phyloP scores from a whole-genome alignment of 371 early-diverging fungal species.

The Lichtheimia ornata region DNA sequence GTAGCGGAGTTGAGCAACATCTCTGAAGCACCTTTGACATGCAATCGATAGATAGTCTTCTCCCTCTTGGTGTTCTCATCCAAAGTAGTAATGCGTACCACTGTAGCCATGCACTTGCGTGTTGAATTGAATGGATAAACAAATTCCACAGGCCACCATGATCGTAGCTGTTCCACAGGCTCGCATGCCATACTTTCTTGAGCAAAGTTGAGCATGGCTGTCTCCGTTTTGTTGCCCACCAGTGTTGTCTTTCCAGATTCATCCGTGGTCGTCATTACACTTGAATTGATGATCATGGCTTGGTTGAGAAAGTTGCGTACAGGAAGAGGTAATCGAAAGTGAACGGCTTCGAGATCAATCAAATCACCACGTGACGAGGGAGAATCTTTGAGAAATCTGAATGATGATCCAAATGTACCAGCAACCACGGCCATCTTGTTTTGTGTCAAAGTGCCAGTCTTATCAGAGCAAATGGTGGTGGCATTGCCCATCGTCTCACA shows the following conservation, averaged over 20 bases:
- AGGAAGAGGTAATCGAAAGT: constrained; percentile 36
- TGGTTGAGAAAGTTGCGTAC: constrained; percentile 56
- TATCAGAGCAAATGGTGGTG: constrained; percentile 90
- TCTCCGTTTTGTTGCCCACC: constrained; percentile 85
- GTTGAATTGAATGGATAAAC: constrained; percentile 82
- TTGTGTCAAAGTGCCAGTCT: constrained; percentile 89
- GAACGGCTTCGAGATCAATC: constrained; percentile 34
- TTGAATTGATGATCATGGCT: constrained; percentile 78
- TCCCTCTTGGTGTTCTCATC: constrained; percentile 23
- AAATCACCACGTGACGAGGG: constrained; percentile 41
- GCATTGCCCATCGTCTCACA: constrained; percentile 96
- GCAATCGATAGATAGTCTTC: constrained; percentile 53
- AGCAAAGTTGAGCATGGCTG: constrained; percentile 74
- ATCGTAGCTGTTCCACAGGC: constrained; percentile 46
- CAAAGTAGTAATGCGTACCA: constrained; percentile 54
- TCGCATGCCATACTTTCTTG: constrained; percentile 50
- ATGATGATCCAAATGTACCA: constrained; percentile 57
- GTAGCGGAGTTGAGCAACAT: constrained; percentile 55
- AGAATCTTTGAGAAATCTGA: constrained; percentile 39
- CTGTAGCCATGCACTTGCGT: constrained; percentile 83
- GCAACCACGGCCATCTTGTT: constrained; percentile 90
- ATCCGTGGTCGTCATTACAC: constrained; percentile 69
- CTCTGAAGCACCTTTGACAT: constrained; percentile 89
- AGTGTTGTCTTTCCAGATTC: constrained; percentile 53
- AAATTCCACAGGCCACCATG: constrained; percentile 50